Evolutionary conservation across 1,284 basidiomycete genomes (phyloP), one percentile per base, ranked within the genome.

Genomic region (Mycocalia duriaeana): DNA sequence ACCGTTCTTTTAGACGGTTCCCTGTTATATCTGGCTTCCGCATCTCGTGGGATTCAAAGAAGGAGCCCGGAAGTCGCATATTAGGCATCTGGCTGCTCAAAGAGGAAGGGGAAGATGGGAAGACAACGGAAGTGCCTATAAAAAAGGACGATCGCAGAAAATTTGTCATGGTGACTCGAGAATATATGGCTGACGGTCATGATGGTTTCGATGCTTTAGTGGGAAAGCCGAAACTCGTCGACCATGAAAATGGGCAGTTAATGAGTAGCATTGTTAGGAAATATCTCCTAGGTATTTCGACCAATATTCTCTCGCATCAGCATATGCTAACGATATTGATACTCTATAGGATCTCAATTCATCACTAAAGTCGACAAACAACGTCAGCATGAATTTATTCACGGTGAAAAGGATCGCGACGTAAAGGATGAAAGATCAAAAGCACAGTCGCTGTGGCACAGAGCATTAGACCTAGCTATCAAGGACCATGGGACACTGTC

Each of bases 21-120:
- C 93, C 93, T 0, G 76, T 93, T 19, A 72, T 95, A 24, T 85
- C 91, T 13, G 93, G 93, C n/a, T 76, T 95, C 48, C 81, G 81
- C 4, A 84, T 94, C 4, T 77, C 81, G 18, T 95, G 92, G 93
- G 92, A 96, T 63, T 93, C 91, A 34, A 74, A 77, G 28, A 73
- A 71, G 24, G 76, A 78, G 1, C 75, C 88, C 0, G 83, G 85
- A n/a, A 68, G 82, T 42, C 81, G 91, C 19, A 76, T 94, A 7
- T 65, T 83, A 23, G 84, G 82, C 1, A 72, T 94, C 20, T 85
- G 87, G 76, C 69, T 87, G n/a, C 58, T 72, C 28, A 72, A 71
- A 39, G 77, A 82, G 4, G n/a, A n/a, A n/a, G 61, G 66, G 6
- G 72, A 72, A 4, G 67, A 67, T 16, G 63, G 66, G 46, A 61